Evolutionary conservation across 257 asterid species (phyloP).

Genomic region (Ehretia macrophylla): DNA sequence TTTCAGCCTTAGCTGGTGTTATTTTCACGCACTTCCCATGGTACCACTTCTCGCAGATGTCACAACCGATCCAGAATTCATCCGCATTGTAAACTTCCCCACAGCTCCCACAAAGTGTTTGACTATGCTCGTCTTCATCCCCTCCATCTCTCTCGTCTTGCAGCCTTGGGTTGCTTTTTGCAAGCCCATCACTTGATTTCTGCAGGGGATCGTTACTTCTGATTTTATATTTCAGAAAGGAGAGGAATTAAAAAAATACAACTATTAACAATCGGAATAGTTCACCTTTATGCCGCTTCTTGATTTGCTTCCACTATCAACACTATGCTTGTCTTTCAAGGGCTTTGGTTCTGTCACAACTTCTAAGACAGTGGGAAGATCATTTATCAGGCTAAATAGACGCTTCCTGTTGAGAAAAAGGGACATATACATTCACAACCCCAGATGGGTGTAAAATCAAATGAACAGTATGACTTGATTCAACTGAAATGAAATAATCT

Average conservation of each 20-base stretch:
- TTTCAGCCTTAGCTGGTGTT: slow-evolving; percentile 69
- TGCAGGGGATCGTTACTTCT: neutral
- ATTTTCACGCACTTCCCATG: slow-evolving; percentile 70
- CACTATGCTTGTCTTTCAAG: neutral
- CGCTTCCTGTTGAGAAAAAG: neutral
- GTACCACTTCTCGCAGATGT: slow-evolving; percentile 59
- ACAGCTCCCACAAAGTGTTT: slow-evolving; percentile 59
- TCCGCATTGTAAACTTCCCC: slow-evolving; percentile 62
- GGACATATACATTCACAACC: neutral
- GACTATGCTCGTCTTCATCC: slow-evolving; percentile 63
- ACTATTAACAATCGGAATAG: neutral
- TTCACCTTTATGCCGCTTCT: neutral
- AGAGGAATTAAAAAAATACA: neutral
- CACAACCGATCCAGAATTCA: slow-evolving; percentile 68
- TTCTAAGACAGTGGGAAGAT: neutral
- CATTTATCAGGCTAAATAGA: slow-evolving; percentile 6
- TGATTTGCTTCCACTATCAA: slow-evolving; percentile 9
- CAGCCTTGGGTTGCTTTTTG: neutral
- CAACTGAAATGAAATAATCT: neutral
- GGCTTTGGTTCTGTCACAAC: slow-evolving; percentile 2
- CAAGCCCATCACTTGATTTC: slow-evolving; percentile 5
- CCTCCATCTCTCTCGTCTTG: slow-evolving; percentile 26
- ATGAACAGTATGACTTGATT: neutral
- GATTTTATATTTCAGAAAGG: neutral
- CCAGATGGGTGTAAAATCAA: neutral